These are phyloP conservation scores for Geosmithia putterillii DNA, from an alignment of 2,329 filamentous ascomycete genomes.

Conservation along the genomic window DNA sequence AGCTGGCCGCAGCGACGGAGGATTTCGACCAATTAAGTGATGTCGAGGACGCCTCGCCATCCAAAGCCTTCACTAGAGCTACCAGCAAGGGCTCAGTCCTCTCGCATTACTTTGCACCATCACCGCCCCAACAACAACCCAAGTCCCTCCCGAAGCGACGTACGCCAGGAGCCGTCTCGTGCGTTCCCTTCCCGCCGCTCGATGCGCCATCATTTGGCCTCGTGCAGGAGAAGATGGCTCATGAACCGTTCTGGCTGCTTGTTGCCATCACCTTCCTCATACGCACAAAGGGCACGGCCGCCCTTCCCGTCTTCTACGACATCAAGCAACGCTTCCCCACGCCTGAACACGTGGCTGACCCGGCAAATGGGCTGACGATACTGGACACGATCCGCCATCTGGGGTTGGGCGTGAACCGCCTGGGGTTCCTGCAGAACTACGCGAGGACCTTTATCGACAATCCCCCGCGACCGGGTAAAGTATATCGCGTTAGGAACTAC, in stretches of 20 bases:
- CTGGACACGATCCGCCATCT: slow-evolving; percentile 53
- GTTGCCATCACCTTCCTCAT: slow-evolving; percentile 79
- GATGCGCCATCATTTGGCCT: slow-evolving; percentile 56
- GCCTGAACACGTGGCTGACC: slow-evolving; percentile 46
- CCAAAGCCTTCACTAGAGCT: neutral
- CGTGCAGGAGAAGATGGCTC: slow-evolving; percentile 67
- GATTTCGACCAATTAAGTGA: no score
- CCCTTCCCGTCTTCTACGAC: slow-evolving; percentile 62
- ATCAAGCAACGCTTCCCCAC: slow-evolving; percentile 60
- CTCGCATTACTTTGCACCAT: neutral
- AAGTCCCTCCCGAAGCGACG: slow-evolving; percentile 11
- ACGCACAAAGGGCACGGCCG: slow-evolving; percentile 60
- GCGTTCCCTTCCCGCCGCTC: slow-evolving; percentile 56
- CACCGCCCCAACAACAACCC: neutral
- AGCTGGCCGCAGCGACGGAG: no score
- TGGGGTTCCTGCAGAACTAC: slow-evolving; percentile 55
- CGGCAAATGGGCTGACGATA: slow-evolving; percentile 35
- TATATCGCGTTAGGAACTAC: slow-evolving; percentile 41
- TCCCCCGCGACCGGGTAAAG: slow-evolving; percentile 46
- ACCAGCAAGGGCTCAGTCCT: slow-evolving; percentile 3
- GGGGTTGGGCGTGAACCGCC: slow-evolving; percentile 58
- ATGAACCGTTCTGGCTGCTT: slow-evolving; percentile 68
- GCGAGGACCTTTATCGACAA: slow-evolving; percentile 54
- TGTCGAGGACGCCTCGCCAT: neutral
- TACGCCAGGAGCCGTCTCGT: slow-evolving; percentile 34